A percentile compares a stretch with the other conserved stretches of the same genome.
phyloP scores from a whole-genome alignment of 2,329 filamentous ascomycete genomes.

The Nannizziopsis arthrosporioides region DNA sequence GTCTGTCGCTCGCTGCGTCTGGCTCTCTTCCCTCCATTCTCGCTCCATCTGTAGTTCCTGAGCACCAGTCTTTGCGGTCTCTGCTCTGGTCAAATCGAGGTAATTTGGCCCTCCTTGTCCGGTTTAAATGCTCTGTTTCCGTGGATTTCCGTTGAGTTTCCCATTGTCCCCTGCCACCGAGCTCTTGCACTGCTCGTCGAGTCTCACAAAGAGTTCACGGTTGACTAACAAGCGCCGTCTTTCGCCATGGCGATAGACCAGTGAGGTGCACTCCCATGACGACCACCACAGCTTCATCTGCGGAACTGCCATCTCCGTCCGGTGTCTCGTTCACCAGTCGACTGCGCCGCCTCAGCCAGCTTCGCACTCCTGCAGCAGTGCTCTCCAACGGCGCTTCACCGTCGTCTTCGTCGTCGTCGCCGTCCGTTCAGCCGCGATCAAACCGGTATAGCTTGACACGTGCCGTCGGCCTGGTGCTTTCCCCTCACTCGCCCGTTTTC shows the following conservation, averaged over 20 bases:
- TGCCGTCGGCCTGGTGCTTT: slow-evolving; percentile 23
- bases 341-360: slow-evolving; percentile 32
- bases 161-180: too few species aligned
- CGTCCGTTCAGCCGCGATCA: slow-evolving; percentile 21
- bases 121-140: too few species aligned
- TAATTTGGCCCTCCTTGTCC: too few species aligned
- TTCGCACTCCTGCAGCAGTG: slow-evolving; percentile 28
- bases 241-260: background rate
- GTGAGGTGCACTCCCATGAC: slow-evolving; percentile 4
- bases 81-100: too few species aligned
- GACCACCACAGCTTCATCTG: slow-evolving; percentile 2
- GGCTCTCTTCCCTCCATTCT: too few species aligned
- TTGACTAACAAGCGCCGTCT: background rate
- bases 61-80: too few species aligned
- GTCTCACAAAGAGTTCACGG: too few species aligned
- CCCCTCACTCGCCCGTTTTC: slow-evolving; percentile 20
- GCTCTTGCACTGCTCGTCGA: too few species aligned
- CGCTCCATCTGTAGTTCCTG: too few species aligned
- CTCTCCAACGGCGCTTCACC: background rate
- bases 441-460: slow-evolving; percentile 29
- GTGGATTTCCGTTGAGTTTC: too few species aligned
- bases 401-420: slow-evolving; percentile 20
- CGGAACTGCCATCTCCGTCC: slow-evolving; percentile 6
- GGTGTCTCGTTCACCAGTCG: slow-evolving; percentile 10
- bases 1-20: too few species aligned